phyloP scores from a whole-genome alignment of 306 rosid genomes.

The Fagus sylvatica region DNA sequence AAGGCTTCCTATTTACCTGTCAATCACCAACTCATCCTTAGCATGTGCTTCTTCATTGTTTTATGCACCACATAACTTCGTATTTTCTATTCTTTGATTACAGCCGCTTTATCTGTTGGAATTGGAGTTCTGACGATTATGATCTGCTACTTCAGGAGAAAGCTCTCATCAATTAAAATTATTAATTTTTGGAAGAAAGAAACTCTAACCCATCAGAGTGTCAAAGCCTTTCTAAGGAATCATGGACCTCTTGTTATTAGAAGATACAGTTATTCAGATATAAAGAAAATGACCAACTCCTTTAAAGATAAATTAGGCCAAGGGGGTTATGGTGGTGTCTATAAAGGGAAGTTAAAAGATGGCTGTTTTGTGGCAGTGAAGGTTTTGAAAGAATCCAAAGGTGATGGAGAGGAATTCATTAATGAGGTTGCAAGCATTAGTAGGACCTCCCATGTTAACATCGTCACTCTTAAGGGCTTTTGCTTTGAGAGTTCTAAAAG shows the following conservation, averaged over 20 bases:
- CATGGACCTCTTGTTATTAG: background rate
- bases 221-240: background rate
- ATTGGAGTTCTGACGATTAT: background rate
- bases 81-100: background rate
- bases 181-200: background rate
- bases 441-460: background rate
- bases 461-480: background rate
- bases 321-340: background rate
- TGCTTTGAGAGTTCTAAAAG: background rate
- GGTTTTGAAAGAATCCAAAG: background rate
- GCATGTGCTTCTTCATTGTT: no score
- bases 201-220: background rate
- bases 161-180: background rate
- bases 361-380: conserved; percentile 42
- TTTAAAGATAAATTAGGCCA: background rate
- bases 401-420: conserved; percentile 33
- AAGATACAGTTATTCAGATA: background rate
- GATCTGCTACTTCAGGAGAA: background rate
- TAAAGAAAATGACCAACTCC: background rate
- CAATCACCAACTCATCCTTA: no score
- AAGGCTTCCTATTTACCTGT: no score
- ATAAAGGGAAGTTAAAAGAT: conserved; percentile 38
- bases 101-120: background rate
- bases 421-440: conserved; percentile 32
- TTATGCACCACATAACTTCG: background rate